Base-by-base conservation (phyloP, 2,329 filamentous ascomycete genomes). In the Colletotrichum zoysiae region DNA sequence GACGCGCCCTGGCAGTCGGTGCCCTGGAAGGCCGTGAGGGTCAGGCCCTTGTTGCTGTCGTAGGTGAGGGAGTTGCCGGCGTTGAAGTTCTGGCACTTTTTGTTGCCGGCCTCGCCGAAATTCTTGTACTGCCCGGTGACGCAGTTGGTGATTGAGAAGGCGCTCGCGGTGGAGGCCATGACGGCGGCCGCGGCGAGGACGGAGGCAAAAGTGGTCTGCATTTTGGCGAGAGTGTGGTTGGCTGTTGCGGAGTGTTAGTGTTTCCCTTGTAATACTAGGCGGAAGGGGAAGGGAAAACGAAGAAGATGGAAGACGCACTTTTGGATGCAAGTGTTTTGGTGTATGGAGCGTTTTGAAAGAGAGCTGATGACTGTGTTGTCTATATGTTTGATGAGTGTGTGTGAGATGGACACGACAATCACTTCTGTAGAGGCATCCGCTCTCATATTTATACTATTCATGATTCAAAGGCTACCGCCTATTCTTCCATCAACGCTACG, bases 201-300 rank as follows among this genome's bases (percentile, higher is more conserved):
- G 46, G 46, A 50, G 46, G 46, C 9, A 20, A 50, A 26, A 4
- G 46, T 50, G n/a, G 46, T 50, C 46, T 50, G 3, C 46, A 50
- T 50, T 26, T 26, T 50, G 46, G 20, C 46, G n/a, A 9, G 46
- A 23, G 46, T 23, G 46, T 14, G 20, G n/a, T 14, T 23, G n/a
- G 11, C n/a, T 26, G n/a, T 50, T 0, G 20, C 4, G 3, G 1
- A 12, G 20, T 12, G 46, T 48, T 11, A 48, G 46, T 23, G 4
- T 11, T 11, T 11, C 8, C 8, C 12, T 5, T 1, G n/a, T 23
- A 12, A 11, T 48, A 3, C 0, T 11, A 9, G 3, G n/a, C 0
- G 8, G 1, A 12, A 4, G 9, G 8, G 1, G 6, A 3, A 23
- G 12, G 8, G n/a, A 11, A 3, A 6, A 23, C 9, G 5, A 14